Evolutionary conservation across 495 filamentous ascomycete species (phyloP), one percentile per base, ranked within the genome.

Genomic region (Lindgomyces ingoldianus): DNA sequence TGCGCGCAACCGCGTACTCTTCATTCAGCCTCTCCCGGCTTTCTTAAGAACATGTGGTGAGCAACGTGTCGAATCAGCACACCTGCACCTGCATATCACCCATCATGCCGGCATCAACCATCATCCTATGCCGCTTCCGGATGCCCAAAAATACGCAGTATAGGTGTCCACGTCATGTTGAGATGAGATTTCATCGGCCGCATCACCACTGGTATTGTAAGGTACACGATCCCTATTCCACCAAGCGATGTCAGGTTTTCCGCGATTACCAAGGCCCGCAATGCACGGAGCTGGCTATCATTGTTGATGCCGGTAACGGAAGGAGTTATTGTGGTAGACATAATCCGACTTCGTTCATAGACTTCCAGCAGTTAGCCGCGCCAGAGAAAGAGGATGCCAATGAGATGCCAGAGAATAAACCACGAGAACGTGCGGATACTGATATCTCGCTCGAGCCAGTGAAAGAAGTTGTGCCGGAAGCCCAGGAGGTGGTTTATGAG

Each of bases 111-210:
- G 33, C 33, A 6, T 39, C 33, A 6, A 14, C 33, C 33, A 39
- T 39, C 33, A 14, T 39, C 33, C 33, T 39, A 14, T 60, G 57
- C 57, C 19, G 14, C 21, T 60, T 60, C 26, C 46, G 47, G 46
- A 50, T 60, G 44, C 57, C 42, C 1, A 48, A 50, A 12, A 60
- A 60, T 21, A 26, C 44, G 33, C n/a, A 41, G 16, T 60, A 60
- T 42, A 49, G 47, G 19, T 60, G 57, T 29, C 57, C 57, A 12
- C 44, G 57, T 4, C n/a, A 60, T 4, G 57, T 16, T 2, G 57
- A 49, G 45, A 49, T 60, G 45, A 39, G 33, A 39, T 50, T 60
- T 16, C 41, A 60, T 21, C 57, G 41, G 3, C 18, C 47, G 10
- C n/a, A 22, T 19, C 16, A 10, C 4, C 12, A 27, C 4, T 60